Conservation (phyloP, 805 yeast species). For the Ogataea pilisensis region DNA sequence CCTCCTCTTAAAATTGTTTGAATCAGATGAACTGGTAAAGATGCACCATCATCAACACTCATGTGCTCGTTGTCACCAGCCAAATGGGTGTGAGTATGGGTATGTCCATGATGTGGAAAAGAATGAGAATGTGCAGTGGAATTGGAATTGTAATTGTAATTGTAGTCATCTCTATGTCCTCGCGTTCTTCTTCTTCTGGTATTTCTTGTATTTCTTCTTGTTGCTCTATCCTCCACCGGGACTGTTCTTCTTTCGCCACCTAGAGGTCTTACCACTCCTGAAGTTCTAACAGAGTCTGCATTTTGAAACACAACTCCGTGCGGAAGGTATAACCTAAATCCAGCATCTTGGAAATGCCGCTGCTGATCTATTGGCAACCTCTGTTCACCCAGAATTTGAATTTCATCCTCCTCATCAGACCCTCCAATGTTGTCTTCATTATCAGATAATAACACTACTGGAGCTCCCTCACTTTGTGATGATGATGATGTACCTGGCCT, state of each 20-base stretch:
- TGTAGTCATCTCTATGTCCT: no score
- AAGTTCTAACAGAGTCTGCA: slow-evolving; percentile 7
- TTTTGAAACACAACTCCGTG: slow-evolving; percentile 12
- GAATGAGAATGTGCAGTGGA: background rate
- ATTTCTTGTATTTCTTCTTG: background rate
- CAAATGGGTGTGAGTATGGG: background rate
- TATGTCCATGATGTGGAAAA: background rate
- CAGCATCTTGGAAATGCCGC: slow-evolving; percentile 12
- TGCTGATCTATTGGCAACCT: slow-evolving; percentile 9
- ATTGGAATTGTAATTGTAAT: no score
- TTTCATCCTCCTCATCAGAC: slow-evolving; percentile 18
- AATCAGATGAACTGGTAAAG: background rate
- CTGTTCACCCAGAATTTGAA: slow-evolving; percentile 22
- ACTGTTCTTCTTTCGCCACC: slow-evolving; percentile 1
- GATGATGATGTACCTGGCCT: background rate
- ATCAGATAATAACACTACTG: slow-evolving; percentile 21
- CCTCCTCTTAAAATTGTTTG: background rate
- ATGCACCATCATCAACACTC: background rate
- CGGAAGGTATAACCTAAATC: slow-evolving; percentile 14
- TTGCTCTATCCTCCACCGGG: background rate
- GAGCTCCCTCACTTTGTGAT: slow-evolving; percentile 1
- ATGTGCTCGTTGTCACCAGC: background rate
- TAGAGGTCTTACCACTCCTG: slow-evolving; percentile 2
- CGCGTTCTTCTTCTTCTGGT: background rate
- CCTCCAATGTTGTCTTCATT: slow-evolving; percentile 1